These are phyloP conservation scores for Dactylonectria macrodidyma DNA, from an alignment of 2,329 filamentous ascomycete genomes.

Conservation along the genomic window DNA sequence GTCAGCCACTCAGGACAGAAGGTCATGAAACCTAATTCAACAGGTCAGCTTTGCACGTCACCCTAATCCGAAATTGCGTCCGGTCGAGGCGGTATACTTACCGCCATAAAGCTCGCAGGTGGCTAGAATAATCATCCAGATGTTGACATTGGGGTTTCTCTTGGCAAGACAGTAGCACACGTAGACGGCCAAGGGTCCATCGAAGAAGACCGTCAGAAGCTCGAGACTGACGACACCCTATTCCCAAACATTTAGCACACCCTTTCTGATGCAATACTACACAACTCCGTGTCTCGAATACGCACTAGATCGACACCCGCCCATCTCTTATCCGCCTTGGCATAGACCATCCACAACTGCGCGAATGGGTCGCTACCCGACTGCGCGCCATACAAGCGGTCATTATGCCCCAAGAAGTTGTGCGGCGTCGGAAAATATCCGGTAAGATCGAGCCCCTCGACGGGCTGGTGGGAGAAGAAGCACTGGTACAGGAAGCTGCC, in stretches of 20 bases:
- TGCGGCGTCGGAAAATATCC: constrained; percentile 63
- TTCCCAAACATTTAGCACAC: constrained; percentile 1
- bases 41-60: not conserved
- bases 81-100: constrained; percentile 48
- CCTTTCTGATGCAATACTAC: not conserved
- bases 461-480: constrained; percentile 77
- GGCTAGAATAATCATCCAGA: constrained; percentile 76
- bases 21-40: constrained; percentile 74
- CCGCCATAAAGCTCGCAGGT: constrained; percentile 78
- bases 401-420: constrained; percentile 66
- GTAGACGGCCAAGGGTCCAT: constrained; percentile 71
- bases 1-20: constrained; percentile 80
- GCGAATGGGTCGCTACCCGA: constrained; percentile 69
- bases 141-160: constrained; percentile 67
- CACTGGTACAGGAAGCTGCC: constrained; percentile 94
- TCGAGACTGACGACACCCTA: constrained; percentile 75
- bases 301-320: constrained; percentile 72
- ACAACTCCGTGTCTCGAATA: constrained; percentile 5
- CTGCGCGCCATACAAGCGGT: constrained; percentile 70
- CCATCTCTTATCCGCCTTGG: constrained; percentile 75
- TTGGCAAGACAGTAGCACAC: constrained; percentile 73
- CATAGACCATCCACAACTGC: constrained; percentile 79
- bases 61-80: not conserved
- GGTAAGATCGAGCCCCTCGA: constrained; percentile 42
- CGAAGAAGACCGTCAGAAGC: constrained; percentile 75